Base-by-base conservation (phyloP, 305 asterid species). In the Fraxinus ornus region DNA sequence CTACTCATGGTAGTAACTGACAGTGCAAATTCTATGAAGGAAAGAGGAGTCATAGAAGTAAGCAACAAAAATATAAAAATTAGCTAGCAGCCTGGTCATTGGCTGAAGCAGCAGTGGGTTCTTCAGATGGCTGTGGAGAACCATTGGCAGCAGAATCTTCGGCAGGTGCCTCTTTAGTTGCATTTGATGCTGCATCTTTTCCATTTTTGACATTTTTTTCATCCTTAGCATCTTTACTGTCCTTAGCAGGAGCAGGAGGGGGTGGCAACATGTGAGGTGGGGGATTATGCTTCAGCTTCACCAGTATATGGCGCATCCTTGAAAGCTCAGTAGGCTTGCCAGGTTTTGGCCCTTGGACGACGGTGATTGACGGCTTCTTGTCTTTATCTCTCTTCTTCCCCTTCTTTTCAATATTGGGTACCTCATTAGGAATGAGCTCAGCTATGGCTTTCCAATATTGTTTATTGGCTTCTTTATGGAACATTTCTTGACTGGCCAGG, bases 391-490 rank as follows among this genome's bases (percentile, higher is more conserved):
- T 95, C 94, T 91, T 95, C 85, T 90, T 91, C 73, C 97, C 95
- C 87, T 84, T 91, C 90, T 95, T 96, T 92, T 95, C 98, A 78
- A 95, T 92, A 75, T 66, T 90, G 60, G 95, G 87, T 73, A 96
- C 98, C 94, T 94, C 99, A 19, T 92, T 87, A 9, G 99, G 99
- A 86, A 95, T 83, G 66, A 95, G 91, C 89, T 95, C 99, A 15
- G 94, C 97, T 80, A 94, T 93, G 87, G 97, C 92, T 87, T 95
- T 95, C 99, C 99, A 94, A 79, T 94, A 94, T 80, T 95, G 98
- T 82, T 93, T 93, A 86, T 92, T 98, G 13, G 94, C 97, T 85
- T 94, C 99, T 88, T 93, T 94, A 64, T 95, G 98, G 89, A 95
- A 93, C 82, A 90, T 94, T 35, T 92, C 99, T 90, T 91, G 94